Conservation (phyloP, 73 alveolate species). For the Paramecium caudatum region DNA sequence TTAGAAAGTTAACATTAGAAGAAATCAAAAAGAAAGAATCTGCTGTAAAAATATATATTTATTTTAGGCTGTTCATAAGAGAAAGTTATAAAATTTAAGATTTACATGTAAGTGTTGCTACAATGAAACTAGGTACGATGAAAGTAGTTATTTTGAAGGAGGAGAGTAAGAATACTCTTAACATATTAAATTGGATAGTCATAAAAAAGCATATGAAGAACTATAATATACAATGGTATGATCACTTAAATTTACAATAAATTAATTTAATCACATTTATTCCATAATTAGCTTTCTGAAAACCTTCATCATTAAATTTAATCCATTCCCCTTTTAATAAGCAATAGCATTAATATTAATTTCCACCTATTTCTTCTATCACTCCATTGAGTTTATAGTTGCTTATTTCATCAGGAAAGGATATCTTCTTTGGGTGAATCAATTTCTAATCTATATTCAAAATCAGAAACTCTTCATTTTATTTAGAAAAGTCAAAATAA, state of each 20-base stretch:
- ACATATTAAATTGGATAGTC: constrained; percentile 36
- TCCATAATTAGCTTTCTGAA: too few relatives aligned
- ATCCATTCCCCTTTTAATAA: background rate
- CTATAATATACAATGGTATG: background rate
- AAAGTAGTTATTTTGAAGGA: constrained; percentile 24
- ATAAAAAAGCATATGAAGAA: constrained; percentile 26
- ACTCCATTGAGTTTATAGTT: background rate
- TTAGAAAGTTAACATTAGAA: constrained; percentile 18
- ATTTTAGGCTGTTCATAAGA: background rate
- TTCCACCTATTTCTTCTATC: background rate
- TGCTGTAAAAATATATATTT: background rate
- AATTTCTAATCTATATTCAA: background rate
- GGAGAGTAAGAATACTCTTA: background rate
- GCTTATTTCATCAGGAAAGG: background rate
- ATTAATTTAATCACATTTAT: too few relatives aligned
- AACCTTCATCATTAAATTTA: constrained; percentile 3
- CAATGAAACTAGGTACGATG: constrained; percentile 14
- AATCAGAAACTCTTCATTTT: background rate
- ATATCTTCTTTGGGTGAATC: background rate
- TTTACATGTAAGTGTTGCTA: constrained; percentile 52
- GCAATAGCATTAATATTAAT: background rate
- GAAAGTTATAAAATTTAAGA: background rate
- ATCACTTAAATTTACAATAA: background rate
- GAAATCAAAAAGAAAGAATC: constrained; percentile 7
- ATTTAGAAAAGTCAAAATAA: background rate